These are phyloP conservation scores for Diaporthe caulivora DNA, from an alignment of 2,329 filamentous ascomycete genomes.

Conservation along the genomic window DNA sequence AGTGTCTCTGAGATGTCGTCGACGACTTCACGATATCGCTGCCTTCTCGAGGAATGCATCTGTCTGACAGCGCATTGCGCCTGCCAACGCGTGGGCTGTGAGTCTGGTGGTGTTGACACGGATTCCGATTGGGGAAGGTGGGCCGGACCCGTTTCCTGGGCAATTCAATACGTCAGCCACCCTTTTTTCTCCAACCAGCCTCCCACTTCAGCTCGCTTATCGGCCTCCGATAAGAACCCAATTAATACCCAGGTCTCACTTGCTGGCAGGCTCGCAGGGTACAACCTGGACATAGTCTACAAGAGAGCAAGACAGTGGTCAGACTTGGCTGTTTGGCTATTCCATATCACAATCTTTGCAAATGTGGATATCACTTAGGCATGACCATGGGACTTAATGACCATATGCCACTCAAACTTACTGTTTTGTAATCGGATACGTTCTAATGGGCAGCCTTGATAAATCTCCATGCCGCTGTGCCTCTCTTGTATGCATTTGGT, in stretches of 20 bases:
- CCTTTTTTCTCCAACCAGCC: not conserved
- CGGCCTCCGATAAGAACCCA: not conserved
- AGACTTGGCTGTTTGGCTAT: no score
- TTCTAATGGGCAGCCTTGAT: no score
- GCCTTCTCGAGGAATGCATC: conserved; percentile 46
- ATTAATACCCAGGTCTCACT: not conserved
- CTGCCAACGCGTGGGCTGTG: conserved; percentile 27
- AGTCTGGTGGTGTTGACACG: conserved; percentile 13
- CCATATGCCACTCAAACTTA: no score
- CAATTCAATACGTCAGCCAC: conserved; percentile 30
- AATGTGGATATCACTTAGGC: no score
- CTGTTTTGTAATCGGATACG: no score
- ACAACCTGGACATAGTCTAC: no score
- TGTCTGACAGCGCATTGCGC: conserved; percentile 33
- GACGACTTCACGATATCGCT: conserved; percentile 44
- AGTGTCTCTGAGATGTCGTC: conserved; percentile 48
- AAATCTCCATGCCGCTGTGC: no score
- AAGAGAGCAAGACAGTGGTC: no score
- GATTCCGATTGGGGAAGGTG: conserved; percentile 28
- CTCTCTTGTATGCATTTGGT: no score
- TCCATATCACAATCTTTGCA: no score
- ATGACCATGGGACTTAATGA: no score
- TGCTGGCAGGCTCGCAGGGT: no score
- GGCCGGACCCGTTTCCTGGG: conserved; percentile 21
- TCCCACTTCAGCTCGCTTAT: conserved; percentile 16